A percentile compares a stretch with the other conserved stretches of the same genome.
phyloP scores from a whole-genome alignment of 2,329 filamentous ascomycete genomes.

The Colletotrichum truncatum region DNA sequence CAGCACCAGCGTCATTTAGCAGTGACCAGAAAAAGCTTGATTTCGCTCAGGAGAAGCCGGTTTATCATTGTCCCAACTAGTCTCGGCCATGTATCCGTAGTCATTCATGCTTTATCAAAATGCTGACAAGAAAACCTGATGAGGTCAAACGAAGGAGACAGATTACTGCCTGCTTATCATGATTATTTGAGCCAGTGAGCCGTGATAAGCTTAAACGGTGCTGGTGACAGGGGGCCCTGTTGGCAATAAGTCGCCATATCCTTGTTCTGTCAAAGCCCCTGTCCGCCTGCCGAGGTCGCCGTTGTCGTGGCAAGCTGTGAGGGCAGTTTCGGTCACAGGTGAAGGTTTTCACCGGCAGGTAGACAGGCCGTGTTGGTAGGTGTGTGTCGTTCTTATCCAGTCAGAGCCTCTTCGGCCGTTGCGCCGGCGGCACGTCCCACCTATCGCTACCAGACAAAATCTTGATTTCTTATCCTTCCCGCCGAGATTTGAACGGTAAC shows the following conservation, averaged over 20 bases:
- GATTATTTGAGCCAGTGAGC: background rate
- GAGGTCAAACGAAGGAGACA: background rate
- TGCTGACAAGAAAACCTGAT: too few species aligned
- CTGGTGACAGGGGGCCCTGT: background rate
- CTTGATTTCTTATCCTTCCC: background rate
- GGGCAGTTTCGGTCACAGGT: too few species aligned
- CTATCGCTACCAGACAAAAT: background rate
- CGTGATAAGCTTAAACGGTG: slow-evolving; percentile 18
- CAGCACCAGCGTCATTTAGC: background rate
- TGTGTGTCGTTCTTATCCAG: background rate
- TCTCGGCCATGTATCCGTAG: background rate
- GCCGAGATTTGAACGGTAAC: slow-evolving; percentile 3
- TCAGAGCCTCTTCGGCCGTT: background rate
- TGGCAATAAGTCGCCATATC: background rate
- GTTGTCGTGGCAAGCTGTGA: background rate
- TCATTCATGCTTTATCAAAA: background rate
- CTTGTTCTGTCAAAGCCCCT: background rate
- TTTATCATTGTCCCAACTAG: background rate
- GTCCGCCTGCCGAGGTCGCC: background rate
- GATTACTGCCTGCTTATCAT: background rate
- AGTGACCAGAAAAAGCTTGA: slow-evolving; percentile 23
- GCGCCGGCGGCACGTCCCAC: slow-evolving; percentile 3
- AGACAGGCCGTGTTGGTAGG: background rate
- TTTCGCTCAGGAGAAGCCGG: background rate
- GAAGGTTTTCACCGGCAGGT: too few species aligned